Evolutionary conservation across 2,329 filamentous ascomycete species (phyloP).

Genomic region (Aspergillus oerlinghausenensis): DNA sequence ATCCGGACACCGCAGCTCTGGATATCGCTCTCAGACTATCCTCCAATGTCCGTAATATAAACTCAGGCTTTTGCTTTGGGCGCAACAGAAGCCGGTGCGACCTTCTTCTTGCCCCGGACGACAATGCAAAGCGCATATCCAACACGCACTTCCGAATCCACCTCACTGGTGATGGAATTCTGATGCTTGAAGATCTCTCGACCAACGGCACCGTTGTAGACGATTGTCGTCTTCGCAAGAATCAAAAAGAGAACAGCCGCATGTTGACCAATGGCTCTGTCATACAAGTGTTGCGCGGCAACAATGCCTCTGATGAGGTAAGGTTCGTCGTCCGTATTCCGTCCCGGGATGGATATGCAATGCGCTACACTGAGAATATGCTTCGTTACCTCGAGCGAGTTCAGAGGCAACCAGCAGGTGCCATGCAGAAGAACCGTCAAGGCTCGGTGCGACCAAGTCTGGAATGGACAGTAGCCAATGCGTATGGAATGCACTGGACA

Average conservation of each 20-base stretch:
- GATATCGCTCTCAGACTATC: constrained; percentile 81
- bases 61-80: constrained; percentile 79
- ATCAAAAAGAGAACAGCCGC: constrained; percentile 47
- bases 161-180: constrained; percentile 74
- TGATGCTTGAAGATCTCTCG: constrained; percentile 91
- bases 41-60: constrained; percentile 62
- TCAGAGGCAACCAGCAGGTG: constrained; percentile 20
- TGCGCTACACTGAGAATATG: constrained; percentile 65
- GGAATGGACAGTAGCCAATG: constrained; percentile 35
- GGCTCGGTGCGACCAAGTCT: constrained; percentile 22
- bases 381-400: constrained; percentile 56
- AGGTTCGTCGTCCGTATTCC: constrained; percentile 84
- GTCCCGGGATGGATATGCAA: constrained; percentile 63
- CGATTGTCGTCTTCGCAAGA: constrained; percentile 58
- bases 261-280: constrained; percentile 69
- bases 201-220: constrained; percentile 96
- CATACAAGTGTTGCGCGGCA: constrained; percentile 61
- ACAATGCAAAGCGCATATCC: constrained; percentile 71
- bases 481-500: constrained; percentile 69
- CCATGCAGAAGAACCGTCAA: constrained; percentile 21
- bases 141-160: constrained; percentile 96
- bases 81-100: constrained; percentile 71
- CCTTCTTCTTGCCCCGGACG: constrained; percentile 62
- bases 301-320: constrained; percentile 55
- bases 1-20: constrained; percentile 28